Evolutionary conservation across 2,329 filamentous ascomycete species (phyloP).

Genomic region (Corynespora cassiicola): DNA sequence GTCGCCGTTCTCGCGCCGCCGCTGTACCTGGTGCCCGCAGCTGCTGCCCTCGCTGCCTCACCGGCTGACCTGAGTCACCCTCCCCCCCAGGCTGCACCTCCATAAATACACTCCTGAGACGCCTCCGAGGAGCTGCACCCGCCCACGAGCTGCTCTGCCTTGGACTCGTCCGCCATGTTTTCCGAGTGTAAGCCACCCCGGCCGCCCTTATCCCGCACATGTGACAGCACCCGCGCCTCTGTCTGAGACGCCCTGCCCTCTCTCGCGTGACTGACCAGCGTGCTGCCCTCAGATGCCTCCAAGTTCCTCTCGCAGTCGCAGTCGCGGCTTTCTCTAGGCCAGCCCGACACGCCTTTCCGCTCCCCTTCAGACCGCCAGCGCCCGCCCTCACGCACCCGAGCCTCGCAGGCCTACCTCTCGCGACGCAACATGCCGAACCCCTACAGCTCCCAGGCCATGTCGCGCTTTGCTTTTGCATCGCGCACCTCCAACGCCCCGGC

Average conservation of each 20-base stretch:
- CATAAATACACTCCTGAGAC: conserved; percentile 24
- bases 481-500: conserved; percentile 79
- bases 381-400: conserved; percentile 54
- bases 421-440: conserved; percentile 69
- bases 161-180: conserved; percentile 64
- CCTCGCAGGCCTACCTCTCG: conserved; percentile 58
- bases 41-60: conserved; percentile 40
- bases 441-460: conserved; percentile 73
- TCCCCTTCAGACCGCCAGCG: conserved; percentile 54
- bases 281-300: conserved; percentile 81
- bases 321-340: conserved; percentile 80
- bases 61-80: conserved; percentile 28
- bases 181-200: conserved; percentile 78
- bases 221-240: conserved; percentile 35
- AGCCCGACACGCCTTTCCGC: conserved; percentile 55
- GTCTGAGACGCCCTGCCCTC: conserved; percentile 29
- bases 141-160: conserved; percentile 19
- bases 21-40: conserved; percentile 31
- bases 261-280: conserved; percentile 53
- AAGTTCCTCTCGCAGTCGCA: conserved; percentile 96
- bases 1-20: no score
- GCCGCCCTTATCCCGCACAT: conserved; percentile 41
- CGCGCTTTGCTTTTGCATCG: conserved; percentile 80
- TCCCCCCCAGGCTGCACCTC: conserved; percentile 25
- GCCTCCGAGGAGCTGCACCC: conserved; percentile 22